phyloP scores from a whole-genome alignment of 1,139 yeast species.

The Suhomyces atakaporum region DNA sequence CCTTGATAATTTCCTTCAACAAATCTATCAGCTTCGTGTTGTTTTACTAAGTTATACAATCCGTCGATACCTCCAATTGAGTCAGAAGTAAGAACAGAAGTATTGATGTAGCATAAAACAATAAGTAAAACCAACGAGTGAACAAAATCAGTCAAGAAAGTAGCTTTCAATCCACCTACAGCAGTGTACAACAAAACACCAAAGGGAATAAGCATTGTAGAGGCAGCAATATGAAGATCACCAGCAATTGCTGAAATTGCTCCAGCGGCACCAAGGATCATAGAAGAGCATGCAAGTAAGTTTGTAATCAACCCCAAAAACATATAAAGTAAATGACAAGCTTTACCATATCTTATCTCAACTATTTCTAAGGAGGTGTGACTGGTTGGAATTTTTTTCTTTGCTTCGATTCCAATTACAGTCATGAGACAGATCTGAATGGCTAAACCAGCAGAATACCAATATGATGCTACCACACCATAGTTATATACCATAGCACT shows the following conservation, averaged over 20 bases:
- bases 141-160: constrained; percentile 40
- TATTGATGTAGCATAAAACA: constrained; percentile 28
- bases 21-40: constrained; percentile 18
- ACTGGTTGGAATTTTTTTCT: constrained; percentile 32
- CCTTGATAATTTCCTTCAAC: constrained; percentile 38
- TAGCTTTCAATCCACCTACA: constrained; percentile 45
- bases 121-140: constrained; percentile 38
- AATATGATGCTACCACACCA: constrained; percentile 31
- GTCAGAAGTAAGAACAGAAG: constrained; percentile 28
- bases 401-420: constrained; percentile 31
- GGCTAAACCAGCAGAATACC: constrained; percentile 32
- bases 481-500: constrained; percentile 30
- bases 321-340: constrained; percentile 33
- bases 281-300: constrained; percentile 33
- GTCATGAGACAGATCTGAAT: constrained; percentile 34
- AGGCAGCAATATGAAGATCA: constrained; percentile 34
- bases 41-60: constrained; percentile 26
- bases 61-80: constrained; percentile 33
- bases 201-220: constrained; percentile 38
- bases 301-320: constrained; percentile 35
- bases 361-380: constrained; percentile 36
- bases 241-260: constrained; percentile 38
- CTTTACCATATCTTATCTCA: constrained; percentile 32
- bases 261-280: constrained; percentile 41
- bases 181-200: constrained; percentile 39